Conservation (phyloP, 78 protist genomes). For the Dictyostelium capitatum region DNA sequence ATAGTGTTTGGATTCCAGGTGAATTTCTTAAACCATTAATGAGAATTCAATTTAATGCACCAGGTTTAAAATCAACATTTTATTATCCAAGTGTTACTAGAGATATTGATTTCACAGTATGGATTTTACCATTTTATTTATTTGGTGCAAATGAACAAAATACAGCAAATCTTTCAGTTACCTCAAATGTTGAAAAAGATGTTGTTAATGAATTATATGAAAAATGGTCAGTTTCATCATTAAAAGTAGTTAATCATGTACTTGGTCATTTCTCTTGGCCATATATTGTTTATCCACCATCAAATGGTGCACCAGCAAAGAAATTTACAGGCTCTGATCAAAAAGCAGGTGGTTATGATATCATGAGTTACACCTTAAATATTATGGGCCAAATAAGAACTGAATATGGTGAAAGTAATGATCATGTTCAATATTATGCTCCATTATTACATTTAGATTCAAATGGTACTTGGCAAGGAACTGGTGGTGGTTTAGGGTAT, state of each 20-base stretch:
- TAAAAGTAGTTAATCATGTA: neutral
- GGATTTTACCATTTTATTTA: slow-evolving; percentile 19
- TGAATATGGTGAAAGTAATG: slow-evolving; percentile 14
- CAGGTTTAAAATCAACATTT: neutral
- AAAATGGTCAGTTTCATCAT: slow-evolving; percentile 28
- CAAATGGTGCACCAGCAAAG: slow-evolving; percentile 1
- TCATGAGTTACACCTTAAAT: slow-evolving; percentile 22
- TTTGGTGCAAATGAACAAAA: slow-evolving; percentile 33
- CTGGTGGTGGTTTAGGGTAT: slow-evolving; percentile 28
- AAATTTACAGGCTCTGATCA: slow-evolving; percentile 9
- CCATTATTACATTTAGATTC: slow-evolving; percentile 10
- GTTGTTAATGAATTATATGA: neutral
- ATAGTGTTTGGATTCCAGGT: neutral
- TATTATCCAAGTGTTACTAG: neutral
- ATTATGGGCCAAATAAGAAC: slow-evolving; percentile 17
- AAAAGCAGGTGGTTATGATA: slow-evolving; percentile 30
- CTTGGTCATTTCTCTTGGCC: slow-evolving; percentile 17
- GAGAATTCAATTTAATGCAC: neutral
- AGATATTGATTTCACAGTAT: neutral
- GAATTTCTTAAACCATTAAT: neutral
- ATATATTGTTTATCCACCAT: slow-evolving; percentile 1
- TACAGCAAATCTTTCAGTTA: neutral
- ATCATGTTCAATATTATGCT: neutral
- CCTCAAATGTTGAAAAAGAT: neutral
- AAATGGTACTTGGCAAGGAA: slow-evolving; percentile 27